A percentile compares a stretch with the other conserved stretches of the same genome.
Conservation (phyloP, 345 rosid genomes). For the Linum tenue region DNA sequence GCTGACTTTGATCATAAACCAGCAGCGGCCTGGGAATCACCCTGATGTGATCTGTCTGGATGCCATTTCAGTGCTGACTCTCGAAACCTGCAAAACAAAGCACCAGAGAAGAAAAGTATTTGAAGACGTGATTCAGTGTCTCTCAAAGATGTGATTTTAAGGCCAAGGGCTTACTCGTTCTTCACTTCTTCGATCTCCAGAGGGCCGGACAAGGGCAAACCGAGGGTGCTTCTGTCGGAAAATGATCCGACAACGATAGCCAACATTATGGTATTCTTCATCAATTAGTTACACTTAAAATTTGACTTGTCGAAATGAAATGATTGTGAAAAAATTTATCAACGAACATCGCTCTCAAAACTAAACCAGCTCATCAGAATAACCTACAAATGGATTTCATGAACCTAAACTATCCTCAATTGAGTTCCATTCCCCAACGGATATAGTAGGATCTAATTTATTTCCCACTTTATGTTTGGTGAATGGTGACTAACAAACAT, state of each 20-base stretch:
- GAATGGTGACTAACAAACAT: too few species aligned
- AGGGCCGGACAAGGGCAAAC: conserved; percentile 58
- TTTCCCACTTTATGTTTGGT: too few species aligned
- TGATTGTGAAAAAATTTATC: too few species aligned
- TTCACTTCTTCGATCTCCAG: conserved; percentile 68
- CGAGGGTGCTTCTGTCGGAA: conserved; percentile 56
- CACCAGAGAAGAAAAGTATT: background rate
- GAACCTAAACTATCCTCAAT: too few species aligned
- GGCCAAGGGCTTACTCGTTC: conserved; percentile 43
- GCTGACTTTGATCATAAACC: background rate
- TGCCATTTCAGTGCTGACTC: conserved; percentile 81
- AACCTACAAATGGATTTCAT: too few species aligned
- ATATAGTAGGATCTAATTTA: too few species aligned
- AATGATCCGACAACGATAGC: conserved; percentile 31
- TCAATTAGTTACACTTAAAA: too few species aligned
- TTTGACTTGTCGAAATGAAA: too few species aligned
- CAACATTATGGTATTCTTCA: too few species aligned
- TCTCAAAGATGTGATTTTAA: background rate
- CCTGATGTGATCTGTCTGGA: conserved; percentile 72
- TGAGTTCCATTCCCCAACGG: too few species aligned
- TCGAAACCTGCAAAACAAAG: conserved; percentile 45
- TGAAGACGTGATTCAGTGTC: background rate
- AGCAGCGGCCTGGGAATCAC: conserved; percentile 59
- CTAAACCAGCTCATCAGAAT: too few species aligned
- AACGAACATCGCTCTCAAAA: too few species aligned